These are phyloP conservation scores for Claviceps humidiphila DNA, from an alignment of 2,329 filamentous ascomycete genomes.

Conservation along the genomic window DNA sequence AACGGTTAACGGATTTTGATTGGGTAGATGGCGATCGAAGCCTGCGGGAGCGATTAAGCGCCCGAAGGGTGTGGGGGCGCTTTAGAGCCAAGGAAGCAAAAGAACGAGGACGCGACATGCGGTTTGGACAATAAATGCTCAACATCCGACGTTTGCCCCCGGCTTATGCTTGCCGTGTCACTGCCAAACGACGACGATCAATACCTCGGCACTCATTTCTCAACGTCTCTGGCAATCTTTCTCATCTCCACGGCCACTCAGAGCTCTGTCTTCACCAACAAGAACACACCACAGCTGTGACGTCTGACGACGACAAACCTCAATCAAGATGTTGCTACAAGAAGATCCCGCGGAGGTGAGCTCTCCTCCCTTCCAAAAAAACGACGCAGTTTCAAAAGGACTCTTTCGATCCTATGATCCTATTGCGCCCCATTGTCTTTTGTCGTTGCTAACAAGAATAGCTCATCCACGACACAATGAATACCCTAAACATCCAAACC, in stretches of 20 bases:
- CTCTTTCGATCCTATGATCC: too few species aligned
- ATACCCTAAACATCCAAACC: conserved; percentile 87
- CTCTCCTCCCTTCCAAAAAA: not conserved
- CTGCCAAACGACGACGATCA: too few species aligned
- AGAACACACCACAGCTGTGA: not conserved
- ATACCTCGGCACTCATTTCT: too few species aligned
- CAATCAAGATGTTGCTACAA: conserved; percentile 71
- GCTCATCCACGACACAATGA: conserved; percentile 64
- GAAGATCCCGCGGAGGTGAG: conserved; percentile 78
- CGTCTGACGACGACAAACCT: not conserved
- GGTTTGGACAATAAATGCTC: too few species aligned
- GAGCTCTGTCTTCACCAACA: not conserved
- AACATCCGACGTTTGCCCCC: too few species aligned
- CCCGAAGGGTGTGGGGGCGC: too few species aligned
- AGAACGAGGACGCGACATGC: too few species aligned
- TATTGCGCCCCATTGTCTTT: not conserved
- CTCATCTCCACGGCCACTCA: too few species aligned
- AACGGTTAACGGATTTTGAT: not conserved
- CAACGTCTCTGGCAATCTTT: too few species aligned
- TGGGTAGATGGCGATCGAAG: not conserved
- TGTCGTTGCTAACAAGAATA: not conserved
- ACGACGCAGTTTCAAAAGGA: not conserved
- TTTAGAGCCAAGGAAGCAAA: too few species aligned
- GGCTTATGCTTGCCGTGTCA: too few species aligned
- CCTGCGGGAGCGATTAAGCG: not conserved